Percentiles rank a stretch among this genome's conserved stretches.
Evolutionary conservation across 192 early-diverging fungal genomes (phyloP).

Genomic region (Entrophospora sp.): DNA sequence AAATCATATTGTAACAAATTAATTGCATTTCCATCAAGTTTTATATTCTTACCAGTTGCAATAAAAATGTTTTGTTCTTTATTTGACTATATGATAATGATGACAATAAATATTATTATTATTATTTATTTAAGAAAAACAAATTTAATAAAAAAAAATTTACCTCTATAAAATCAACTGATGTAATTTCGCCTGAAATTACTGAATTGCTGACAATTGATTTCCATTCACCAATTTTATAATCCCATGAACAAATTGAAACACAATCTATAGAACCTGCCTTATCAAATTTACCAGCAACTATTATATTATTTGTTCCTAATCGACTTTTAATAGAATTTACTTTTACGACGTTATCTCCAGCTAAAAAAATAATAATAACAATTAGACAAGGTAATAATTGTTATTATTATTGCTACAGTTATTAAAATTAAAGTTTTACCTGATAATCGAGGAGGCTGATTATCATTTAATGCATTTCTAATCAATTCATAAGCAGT

Average conservation of each 20-base stretch:
- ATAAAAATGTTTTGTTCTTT: too few species aligned
- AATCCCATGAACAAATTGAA: conserved; percentile 20
- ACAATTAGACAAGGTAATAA: too few species aligned
- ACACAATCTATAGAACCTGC: conserved; percentile 25
- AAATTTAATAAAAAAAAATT: neutral
- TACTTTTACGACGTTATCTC: conserved; percentile 13
- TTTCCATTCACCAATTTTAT: conserved; percentile 21
- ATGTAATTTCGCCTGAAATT: conserved; percentile 25
- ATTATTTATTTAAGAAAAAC: too few species aligned
- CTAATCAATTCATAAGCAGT: conserved; percentile 42
- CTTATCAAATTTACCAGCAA: conserved; percentile 50
- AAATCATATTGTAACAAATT: conserved; percentile 46
- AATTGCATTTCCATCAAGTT: conserved; percentile 21
- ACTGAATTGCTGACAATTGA: neutral
- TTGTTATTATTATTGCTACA: too few species aligned
- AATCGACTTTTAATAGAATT: conserved; percentile 10
- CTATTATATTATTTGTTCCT: conserved; percentile 30
- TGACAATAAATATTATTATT: too few species aligned
- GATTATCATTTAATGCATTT: conserved; percentile 1
- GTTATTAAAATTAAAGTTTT: conserved; percentile 17
- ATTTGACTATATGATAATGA: too few species aligned
- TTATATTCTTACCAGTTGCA: conserved; percentile 37
- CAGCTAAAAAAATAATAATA: too few species aligned
- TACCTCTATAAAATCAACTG: conserved; percentile 26
- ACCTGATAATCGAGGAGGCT: conserved; percentile 21